Base-by-base conservation (phyloP, 1,139 yeast species). In the Debaryomyces fabryi region DNA sequence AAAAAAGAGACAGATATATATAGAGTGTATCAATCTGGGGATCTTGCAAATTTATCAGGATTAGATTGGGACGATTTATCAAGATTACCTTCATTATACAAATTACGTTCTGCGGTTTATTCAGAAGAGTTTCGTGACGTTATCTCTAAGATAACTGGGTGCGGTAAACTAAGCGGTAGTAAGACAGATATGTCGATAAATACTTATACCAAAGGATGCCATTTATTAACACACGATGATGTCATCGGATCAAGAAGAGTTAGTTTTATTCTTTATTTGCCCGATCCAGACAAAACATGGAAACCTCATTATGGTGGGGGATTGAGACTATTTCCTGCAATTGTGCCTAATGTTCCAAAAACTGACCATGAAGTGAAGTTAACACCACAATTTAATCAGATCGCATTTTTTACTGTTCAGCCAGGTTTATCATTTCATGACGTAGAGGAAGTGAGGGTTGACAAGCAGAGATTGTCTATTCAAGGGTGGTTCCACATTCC, bases 401-500 rank as follows among this genome's bases (percentile, higher is more conserved):
- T 95, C 63, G 97, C 98, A 1, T 89, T 93, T 63, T 95, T 95
- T 76, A 86, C 88, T 2, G 98, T 95, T 8, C 96, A 91, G 63
- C 99, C 99, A 1, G 99, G 99, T 0, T 79, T 86, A 44, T 88
- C 96, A 2, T 95, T 93, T 75, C 99, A 95, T 64, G 99, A 95
- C 58, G 99, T 95, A 8, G 99, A 95, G 68, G 99, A 95, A 64
- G 99, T 95, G 2, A 81, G 86, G 54, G 96, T 85, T 1, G 96
- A 91, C 59, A 88, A 85, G 62, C 96, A 91, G 54, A 78, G 99
- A 59, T 72, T 93, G 42, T 88, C 97, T 1, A 89, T 95, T 52
- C 97, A 93, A 62, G 99, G 99, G 0, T 95, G 99, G 99, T 95
- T 93, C 65, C 99, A 95, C 65, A 89, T 92, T 44, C 99, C 99